Conservation (phyloP, 352 stramenopile species). For the Globisporangium mamillatum region DNA sequence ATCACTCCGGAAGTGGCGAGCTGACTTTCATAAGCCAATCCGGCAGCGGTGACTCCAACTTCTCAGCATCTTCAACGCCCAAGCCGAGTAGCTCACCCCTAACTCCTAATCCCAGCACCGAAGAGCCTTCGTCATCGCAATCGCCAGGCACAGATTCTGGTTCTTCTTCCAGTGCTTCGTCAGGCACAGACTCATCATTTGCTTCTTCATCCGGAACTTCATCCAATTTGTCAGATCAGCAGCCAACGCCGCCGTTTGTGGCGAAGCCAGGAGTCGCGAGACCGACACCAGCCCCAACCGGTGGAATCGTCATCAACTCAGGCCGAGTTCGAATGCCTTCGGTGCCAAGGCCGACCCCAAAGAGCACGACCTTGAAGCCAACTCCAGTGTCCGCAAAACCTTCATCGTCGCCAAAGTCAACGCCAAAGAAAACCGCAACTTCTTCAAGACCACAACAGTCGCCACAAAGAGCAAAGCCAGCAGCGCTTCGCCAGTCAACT, state of each 20-base stretch:
- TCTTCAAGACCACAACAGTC: not conserved
- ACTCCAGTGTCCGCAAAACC: not conserved
- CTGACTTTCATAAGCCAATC: too few species aligned
- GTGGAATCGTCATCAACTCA: not conserved
- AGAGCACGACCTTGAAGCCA: not conserved
- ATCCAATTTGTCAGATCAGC: not conserved
- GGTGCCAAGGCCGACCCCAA: not conserved
- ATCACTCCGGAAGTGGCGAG: not conserved
- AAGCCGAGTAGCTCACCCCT: not conserved
- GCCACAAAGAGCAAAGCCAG: constrained; percentile 1
- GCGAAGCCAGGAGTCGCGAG: not conserved
- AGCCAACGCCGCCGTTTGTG: not conserved
- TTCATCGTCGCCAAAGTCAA: not conserved
- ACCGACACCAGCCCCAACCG: not conserved
- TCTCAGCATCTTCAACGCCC: not conserved
- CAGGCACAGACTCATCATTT: not conserved
- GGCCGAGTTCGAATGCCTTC: not conserved
- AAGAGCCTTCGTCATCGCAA: not conserved
- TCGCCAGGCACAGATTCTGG: not conserved
- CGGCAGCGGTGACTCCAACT: too few species aligned
- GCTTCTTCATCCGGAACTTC: not conserved
- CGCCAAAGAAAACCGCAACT: constrained; percentile 2
- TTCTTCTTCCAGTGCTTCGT: not conserved
- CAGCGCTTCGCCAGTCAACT: not conserved
- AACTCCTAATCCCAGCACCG: not conserved